These are phyloP conservation scores for Bipolaris bicolor DNA, from an alignment of 2,329 filamentous ascomycete species.

Conservation along the genomic window DNA sequence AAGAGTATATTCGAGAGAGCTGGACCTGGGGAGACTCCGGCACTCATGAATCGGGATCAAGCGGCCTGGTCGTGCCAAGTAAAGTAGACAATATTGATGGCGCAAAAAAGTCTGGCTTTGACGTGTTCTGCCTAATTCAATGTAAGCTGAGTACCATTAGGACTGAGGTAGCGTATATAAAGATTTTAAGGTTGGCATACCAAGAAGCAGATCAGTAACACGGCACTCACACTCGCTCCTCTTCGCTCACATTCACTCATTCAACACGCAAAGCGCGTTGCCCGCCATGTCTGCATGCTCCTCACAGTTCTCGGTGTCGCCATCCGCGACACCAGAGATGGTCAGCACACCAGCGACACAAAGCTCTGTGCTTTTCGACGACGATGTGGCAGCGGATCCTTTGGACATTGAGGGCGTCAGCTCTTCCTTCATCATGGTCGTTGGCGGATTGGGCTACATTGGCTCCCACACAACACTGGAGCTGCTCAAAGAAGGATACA, in stretches of 20 bases:
- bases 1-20: constrained; percentile 45
- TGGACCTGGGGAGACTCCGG: constrained; percentile 38
- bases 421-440: constrained; percentile 57
- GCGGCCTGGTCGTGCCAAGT: constrained; percentile 44
- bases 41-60: constrained; percentile 43
- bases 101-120: constrained; percentile 41
- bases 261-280: constrained; percentile 32
- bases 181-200: constrained; percentile 38
- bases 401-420: constrained; percentile 46
- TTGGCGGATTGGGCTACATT: constrained; percentile 62
- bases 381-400: constrained; percentile 53
- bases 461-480: constrained; percentile 63
- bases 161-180: constrained; percentile 41
- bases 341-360: constrained; percentile 55
- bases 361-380: constrained; percentile 55
- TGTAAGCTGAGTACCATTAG: constrained; percentile 25
- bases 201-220: constrained; percentile 18
- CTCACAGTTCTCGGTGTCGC: constrained; percentile 38
- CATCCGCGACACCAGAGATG: constrained; percentile 31
- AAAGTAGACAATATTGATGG: constrained; percentile 45
- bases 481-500: constrained; percentile 60
- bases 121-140: constrained; percentile 42
- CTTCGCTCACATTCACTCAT: constrained; percentile 16
- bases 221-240: constrained; percentile 24
- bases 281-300: constrained; percentile 35